Evolutionary conservation across 2,329 filamentous ascomycete species (phyloP).

Genomic region (Fusarium agapanthi): DNA sequence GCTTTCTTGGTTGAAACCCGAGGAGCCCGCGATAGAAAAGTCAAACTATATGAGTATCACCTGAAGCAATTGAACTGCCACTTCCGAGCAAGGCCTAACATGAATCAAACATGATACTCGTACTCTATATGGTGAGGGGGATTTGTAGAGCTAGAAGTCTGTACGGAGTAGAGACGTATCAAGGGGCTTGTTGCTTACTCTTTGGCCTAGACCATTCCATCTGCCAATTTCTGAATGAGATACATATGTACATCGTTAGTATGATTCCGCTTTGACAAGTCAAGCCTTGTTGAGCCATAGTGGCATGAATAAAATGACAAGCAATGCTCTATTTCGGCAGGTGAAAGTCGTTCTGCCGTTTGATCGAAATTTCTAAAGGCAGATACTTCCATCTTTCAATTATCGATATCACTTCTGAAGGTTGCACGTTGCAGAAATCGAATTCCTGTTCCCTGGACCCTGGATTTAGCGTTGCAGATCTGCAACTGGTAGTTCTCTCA

Average conservation of each 20-base stretch:
- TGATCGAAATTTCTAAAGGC: background rate
- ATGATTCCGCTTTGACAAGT: background rate
- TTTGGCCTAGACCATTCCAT: constrained; percentile 11
- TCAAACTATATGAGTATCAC: background rate
- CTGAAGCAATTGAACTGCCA: background rate
- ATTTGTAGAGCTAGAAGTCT: background rate
- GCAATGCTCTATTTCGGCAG: background rate
- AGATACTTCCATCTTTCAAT: background rate
- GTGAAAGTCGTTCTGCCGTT: background rate
- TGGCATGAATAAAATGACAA: background rate
- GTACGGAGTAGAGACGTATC: background rate
- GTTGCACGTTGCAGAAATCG: background rate
- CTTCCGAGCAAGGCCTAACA: background rate
- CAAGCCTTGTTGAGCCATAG: constrained; percentile 6
- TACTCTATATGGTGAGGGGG: background rate
- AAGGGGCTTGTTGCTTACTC: background rate
- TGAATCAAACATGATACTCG: background rate
- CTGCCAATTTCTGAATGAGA: background rate
- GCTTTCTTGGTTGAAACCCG: background rate
- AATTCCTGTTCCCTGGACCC: constrained; percentile 15
- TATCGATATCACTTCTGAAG: background rate
- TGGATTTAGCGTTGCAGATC: constrained; percentile 36
- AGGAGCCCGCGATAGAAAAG: background rate
- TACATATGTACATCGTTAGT: background rate
- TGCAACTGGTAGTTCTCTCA: constrained; percentile 1